Conservation (phyloP, 1,139 yeast genomes). For the Pichia sp. region DNA sequence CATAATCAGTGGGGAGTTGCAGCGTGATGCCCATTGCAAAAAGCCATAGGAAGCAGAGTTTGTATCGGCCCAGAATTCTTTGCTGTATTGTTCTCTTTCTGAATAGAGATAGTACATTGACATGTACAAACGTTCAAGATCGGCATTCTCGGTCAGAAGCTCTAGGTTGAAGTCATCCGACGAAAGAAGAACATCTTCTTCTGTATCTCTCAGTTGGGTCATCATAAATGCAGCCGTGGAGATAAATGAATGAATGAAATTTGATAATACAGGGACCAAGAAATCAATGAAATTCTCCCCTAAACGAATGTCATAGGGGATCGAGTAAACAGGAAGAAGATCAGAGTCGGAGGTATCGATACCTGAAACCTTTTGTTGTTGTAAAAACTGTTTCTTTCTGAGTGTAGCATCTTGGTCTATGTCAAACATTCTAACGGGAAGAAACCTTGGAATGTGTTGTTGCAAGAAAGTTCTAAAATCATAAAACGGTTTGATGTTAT, state of each 20-base stretch:
- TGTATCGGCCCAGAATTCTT: conserved; percentile 69
- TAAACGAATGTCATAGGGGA: conserved; percentile 34
- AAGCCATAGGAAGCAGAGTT: conserved; percentile 68
- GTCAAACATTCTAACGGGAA: conserved; percentile 43
- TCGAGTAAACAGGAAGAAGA: conserved; percentile 27
- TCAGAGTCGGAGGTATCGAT: conserved; percentile 24
- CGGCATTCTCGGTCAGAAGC: conserved; percentile 66
- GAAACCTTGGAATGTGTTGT: conserved; percentile 54
- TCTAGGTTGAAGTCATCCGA: conserved; percentile 45
- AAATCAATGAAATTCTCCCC: conserved; percentile 29
- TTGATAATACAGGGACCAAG: conserved; percentile 39
- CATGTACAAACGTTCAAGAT: conserved; percentile 80
- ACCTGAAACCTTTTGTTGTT: conserved; percentile 22
- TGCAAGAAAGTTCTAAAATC: conserved; percentile 68
- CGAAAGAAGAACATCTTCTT: conserved; percentile 74
- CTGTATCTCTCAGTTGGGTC: conserved; percentile 75
- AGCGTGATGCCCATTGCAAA: conserved; percentile 80
- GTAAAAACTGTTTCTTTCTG: conserved; percentile 23
- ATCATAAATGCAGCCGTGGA: conserved; percentile 73
- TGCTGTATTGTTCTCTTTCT: conserved; percentile 54
- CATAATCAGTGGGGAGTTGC: conserved; percentile 77
- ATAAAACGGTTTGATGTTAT: conserved; percentile 39
- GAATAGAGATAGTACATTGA: conserved; percentile 69
- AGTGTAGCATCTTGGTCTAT: conserved; percentile 34
- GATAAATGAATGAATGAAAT: conserved; percentile 58